phyloP scores from a whole-genome alignment of 495 filamentous ascomycete genomes.

The Talaromyces adpressus region DNA sequence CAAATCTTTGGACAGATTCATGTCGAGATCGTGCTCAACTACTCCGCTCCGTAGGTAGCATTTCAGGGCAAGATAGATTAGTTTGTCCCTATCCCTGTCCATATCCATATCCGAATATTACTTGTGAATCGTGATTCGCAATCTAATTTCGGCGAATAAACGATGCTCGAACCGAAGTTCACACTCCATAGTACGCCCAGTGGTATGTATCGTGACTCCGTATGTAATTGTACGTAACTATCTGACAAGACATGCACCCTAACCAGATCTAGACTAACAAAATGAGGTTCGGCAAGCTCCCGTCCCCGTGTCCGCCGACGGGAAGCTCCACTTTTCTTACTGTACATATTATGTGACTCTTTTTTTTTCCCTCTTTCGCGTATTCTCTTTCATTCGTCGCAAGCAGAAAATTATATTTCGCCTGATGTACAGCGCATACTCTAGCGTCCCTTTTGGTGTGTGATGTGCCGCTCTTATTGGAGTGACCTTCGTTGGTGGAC shows the following conservation, averaged over 20 bases:
- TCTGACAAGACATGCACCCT: background rate
- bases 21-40: background rate
- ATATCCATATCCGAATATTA: background rate
- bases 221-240: background rate
- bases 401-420: background rate
- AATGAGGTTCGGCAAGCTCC: conserved; percentile 6
- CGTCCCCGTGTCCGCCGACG: conserved; percentile 3
- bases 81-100: background rate
- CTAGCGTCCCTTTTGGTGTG: background rate
- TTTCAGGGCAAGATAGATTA: background rate
- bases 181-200: background rate
- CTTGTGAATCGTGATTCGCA: background rate
- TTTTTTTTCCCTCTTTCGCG: background rate
- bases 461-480: background rate
- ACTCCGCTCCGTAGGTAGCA: background rate
- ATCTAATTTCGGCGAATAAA: background rate
- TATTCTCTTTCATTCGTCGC: background rate
- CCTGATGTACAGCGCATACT: conserved; percentile 3
- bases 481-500: background rate
- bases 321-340: background rate
- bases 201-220: background rate
- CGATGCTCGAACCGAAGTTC: background rate
- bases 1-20: background rate
- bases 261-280: background rate
- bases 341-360: background rate